Conservation (phyloP, 2,329 filamentous ascomycete genomes). For the Emydomyces testavorans region DNA sequence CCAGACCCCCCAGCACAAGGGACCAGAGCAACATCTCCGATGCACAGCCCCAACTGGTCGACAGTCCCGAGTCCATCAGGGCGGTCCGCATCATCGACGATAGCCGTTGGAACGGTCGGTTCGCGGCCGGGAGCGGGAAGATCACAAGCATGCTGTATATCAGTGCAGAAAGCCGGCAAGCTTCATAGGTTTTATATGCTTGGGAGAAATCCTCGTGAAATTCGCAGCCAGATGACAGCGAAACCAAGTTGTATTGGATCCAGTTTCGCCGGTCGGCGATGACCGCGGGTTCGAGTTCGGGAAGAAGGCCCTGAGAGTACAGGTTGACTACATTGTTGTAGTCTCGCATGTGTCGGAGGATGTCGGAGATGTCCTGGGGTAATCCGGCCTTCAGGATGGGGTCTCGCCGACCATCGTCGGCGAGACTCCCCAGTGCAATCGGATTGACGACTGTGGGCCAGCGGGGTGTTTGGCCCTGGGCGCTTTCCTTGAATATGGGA, state of each 20-base stretch:
- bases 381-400: slow-evolving; percentile 9
- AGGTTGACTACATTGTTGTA: slow-evolving; percentile 21
- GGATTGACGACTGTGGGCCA: slow-evolving; percentile 14
- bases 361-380: slow-evolving; percentile 12
- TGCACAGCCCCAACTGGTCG: slow-evolving; percentile 19
- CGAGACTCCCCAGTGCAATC: slow-evolving; percentile 5
- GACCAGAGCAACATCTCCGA: slow-evolving; percentile 27
- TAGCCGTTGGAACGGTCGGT: slow-evolving; percentile 26
- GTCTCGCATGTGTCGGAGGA: slow-evolving; percentile 21
- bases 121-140: slow-evolving; percentile 31
- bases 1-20: slow-evolving; percentile 30
- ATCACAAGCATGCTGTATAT: slow-evolving; percentile 31
- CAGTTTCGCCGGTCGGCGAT: slow-evolving; percentile 31
- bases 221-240: slow-evolving; percentile 22
- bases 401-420: not conserved
- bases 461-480: slow-evolving; percentile 15
- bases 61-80: slow-evolving; percentile 20
- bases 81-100: slow-evolving; percentile 21
- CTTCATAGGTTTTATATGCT: slow-evolving; percentile 24
- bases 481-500: slow-evolving; percentile 18
- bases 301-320: slow-evolving; percentile 18
- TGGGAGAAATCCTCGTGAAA: slow-evolving; percentile 13
- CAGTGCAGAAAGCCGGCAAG: slow-evolving; percentile 27
- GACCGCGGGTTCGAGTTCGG: slow-evolving; percentile 14
- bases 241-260: slow-evolving; percentile 29